Evolutionary conservation across 805 yeast species (phyloP), one percentile per base, ranked within the genome.

Genomic region (Candida incommunis): DNA sequence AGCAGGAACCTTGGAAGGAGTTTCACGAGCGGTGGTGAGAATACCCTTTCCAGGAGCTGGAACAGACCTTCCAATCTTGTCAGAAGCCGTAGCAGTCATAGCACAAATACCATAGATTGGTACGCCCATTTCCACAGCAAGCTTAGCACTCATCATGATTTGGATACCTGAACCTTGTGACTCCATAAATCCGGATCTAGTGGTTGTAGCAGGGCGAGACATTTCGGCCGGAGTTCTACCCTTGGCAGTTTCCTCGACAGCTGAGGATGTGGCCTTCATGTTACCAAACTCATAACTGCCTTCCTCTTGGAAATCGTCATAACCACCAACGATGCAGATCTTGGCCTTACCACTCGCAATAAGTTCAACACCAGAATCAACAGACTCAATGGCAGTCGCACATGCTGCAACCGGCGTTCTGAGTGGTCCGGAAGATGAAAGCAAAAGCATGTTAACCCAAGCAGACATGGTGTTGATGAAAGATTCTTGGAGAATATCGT

Each of bases 21-120:
- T 78, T 71, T 94, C 98, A 61, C 94, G 81, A 48, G 98, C 98
- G 61, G 95, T 86, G 50, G 98, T 92, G 73, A 92, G 75, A 54
- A 92, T 83, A 81, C 99, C 99, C 72, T 90, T 86, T 66, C 99
- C 99, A 69, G 99, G 99, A 62, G 98, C 98, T 54, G 99, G 99
- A 54, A 92, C 90, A 43, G 97, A 88, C 71, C 96, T 82, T 63
- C 97, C 96, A 64, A 90, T 90, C 79, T 88, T 94, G 68, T 92
- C 99, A 49, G 95, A 77, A 44, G 98, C 98, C 59, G 97, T 94
- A 46, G 96, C 90, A 47, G 96, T 75, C 75, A 88, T 69, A 45
- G 94, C 98, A 56, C 88, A 74, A 51, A 92, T 78, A 68, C 96
- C 98, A 59, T 94, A 85, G 58, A 92, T 85, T 63, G 99, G 99